Percentiles rank a stretch among this genome's conserved stretches.
Conservation (phyloP, 345 rosid species). For the Camelina sativa region DNA sequence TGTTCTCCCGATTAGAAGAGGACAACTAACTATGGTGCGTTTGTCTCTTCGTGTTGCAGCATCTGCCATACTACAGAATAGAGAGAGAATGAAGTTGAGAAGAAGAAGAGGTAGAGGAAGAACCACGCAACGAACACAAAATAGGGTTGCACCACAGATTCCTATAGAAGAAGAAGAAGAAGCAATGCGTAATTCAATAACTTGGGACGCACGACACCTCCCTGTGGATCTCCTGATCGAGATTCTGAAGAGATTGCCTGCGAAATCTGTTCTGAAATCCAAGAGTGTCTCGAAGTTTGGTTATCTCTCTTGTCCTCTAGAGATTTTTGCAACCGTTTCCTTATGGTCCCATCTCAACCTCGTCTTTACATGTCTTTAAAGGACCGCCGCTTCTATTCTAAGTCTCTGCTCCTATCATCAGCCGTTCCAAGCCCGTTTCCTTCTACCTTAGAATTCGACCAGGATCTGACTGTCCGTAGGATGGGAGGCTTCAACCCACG, state of each 20-base stretch:
- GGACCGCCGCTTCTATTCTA: neutral
- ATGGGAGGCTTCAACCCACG: neutral
- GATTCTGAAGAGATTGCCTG: neutral
- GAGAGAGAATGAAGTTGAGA: neutral
- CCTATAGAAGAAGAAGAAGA: neutral
- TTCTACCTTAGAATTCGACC: neutral
- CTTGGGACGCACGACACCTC: neutral
- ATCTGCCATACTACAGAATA: neutral
- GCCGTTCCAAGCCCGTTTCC: neutral
- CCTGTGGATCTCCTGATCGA: neutral
- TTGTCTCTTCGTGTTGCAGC: neutral
- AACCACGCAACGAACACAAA: neutral
- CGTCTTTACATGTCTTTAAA: neutral
- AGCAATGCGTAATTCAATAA: neutral
- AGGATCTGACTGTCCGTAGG: neutral
- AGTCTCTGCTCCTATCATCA: too few relatives aligned
- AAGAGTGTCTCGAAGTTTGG: neutral
- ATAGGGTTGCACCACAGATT: neutral
- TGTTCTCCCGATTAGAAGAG: too few relatives aligned
- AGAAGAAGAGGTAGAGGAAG: neutral
- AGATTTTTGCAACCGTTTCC: constrained; percentile 3
- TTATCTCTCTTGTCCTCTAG: neutral
- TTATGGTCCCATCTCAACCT: neutral
- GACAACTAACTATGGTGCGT: neutral
- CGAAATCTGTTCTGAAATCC: neutral